Conservation (phyloP, 176 grass and related monocot genomes). For the Eremochloa ophiuroides region DNA sequence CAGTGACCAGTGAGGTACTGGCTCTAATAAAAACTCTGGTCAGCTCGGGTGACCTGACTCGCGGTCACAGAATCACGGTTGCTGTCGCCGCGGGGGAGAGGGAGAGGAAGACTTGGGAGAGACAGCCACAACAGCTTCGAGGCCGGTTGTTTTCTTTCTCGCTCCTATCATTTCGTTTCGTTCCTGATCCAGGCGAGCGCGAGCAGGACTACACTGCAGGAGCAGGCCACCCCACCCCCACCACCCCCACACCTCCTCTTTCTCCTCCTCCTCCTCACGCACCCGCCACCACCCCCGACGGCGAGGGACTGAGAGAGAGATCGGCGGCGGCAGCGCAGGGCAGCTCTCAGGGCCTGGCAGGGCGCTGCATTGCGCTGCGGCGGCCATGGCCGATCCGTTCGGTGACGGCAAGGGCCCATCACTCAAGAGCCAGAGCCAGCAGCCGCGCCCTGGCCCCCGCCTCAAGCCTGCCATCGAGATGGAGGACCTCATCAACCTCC, state of each 20-base stretch:
- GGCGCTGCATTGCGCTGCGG: not conserved
- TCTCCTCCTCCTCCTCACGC: not conserved
- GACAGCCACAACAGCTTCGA: not conserved
- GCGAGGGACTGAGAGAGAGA: not conserved
- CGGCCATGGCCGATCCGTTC: conserved; percentile 52
- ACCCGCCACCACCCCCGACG: not conserved
- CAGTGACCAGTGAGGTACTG: no score
- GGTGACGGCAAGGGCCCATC: conserved; percentile 23
- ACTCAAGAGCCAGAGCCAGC: conserved; percentile 15
- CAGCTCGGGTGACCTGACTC: no score
- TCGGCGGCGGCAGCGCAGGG: no score
- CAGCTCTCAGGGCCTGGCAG: not conserved
- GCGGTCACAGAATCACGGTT: no score
- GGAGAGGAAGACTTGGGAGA: no score
- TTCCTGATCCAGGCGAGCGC: not conserved
- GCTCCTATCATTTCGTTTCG: not conserved
- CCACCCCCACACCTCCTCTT: no score
- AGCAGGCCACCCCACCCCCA: not conserved
- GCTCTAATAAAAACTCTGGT: no score
- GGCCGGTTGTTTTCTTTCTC: not conserved
- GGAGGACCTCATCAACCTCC: conserved; percentile 99
- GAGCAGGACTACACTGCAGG: not conserved
- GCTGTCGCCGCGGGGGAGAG: no score
- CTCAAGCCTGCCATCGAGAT: conserved; percentile 77
- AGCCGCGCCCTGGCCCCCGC: conserved; percentile 26